Evolutionary conservation across 768 basidiomycete genomes (phyloP), one percentile per base, ranked within the genome.

Genomic region (Lactarius evosmus): DNA sequence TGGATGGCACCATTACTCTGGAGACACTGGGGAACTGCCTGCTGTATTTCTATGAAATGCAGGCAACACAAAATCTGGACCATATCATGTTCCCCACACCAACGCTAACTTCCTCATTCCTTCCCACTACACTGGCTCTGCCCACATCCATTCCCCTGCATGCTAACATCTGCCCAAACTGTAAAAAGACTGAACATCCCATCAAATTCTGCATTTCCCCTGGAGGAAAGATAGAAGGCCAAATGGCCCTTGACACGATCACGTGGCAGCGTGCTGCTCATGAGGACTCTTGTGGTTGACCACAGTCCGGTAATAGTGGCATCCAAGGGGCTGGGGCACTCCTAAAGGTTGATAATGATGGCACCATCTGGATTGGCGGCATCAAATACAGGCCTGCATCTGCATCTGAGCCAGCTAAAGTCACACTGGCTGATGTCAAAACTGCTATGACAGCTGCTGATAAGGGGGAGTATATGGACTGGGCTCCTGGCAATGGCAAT

Each of bases 221-320:
- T 32, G 62, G 62, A 12, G 56, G 62, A 6, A 56, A 33, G 8
- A 58, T 58, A 30, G 62, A 36, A n/a, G n/a, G n/a, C n/a, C n/a
- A n/a, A n/a, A n/a, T n/a, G n/a, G n/a, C n/a, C n/a, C n/a, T n/a
- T n/a, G n/a, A n/a, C n/a, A n/a, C n/a, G n/a, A n/a, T n/a, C n/a
- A n/a, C n/a, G n/a, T n/a, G n/a, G n/a, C n/a, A n/a, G n/a, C n/a
- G n/a, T n/a, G n/a, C n/a, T n/a, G n/a, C n/a, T n/a, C n/a, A n/a
- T n/a, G n/a, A n/a, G n/a, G n/a, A n/a, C n/a, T n/a, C n/a, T n/a
- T n/a, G 14, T 73, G 73, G 59, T 25, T 73, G 46, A 19, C 46
- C 46, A 2, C 46, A 36, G 1, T 16, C 9, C 34, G 6, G 14
- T 9, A 6, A 0, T 5, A 14, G 4, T 36, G 34, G 34, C 9